Base-by-base conservation (phyloP, 805 yeast genomes). In the Kodamaea restingae region DNA sequence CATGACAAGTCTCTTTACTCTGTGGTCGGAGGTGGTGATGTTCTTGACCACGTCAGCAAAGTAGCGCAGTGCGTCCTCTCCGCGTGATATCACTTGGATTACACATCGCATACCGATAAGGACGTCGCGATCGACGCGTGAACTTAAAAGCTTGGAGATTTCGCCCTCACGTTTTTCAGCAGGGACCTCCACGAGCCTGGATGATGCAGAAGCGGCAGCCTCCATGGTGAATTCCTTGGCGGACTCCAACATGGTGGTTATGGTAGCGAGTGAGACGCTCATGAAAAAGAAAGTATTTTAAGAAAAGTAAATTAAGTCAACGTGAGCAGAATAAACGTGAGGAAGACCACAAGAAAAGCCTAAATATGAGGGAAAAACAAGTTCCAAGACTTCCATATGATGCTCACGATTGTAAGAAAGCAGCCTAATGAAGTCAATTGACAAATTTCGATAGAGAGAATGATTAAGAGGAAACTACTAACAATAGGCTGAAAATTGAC, bases 41-140 rank as follows among this genome's bases (percentile, higher is more conserved):
- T 88, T 88, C 60, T 90, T 91, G 41, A 93, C 83, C 4, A 93
- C 93, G 52, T 85, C 90, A 0, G 97, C 88, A 67, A 87, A 91
- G 53, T 60, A 69, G 12, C 54, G 54, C 20, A 55, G 36, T n/a
- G 60, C 73, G 40, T 67, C 72, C 38, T 56, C 72, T 6, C 72
- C 73, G 35, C 63, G 48, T 0, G 72, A 52, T 12, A 68, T 55
- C 26, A 64, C 46, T n/a, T 70, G 58, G 20, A 64, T 56, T 18
- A 68, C 70, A 40, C 67, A 59, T 43, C 61, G 65, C 67, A 69
- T 64, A 5, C 75, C 75, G 38, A 54, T 59, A 33, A 64, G 47
- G 11, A 63, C 56, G 30, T 69, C 75, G 35, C 88, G 67, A 17
- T 84, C 88, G 20, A 71, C 67, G 32, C 84, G 66, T 1, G 95